Evolutionary conservation across 352 stramenopile genomes (phyloP), one percentile per base, ranked within the genome.

Genomic region (Phytophthora palmivora): DNA sequence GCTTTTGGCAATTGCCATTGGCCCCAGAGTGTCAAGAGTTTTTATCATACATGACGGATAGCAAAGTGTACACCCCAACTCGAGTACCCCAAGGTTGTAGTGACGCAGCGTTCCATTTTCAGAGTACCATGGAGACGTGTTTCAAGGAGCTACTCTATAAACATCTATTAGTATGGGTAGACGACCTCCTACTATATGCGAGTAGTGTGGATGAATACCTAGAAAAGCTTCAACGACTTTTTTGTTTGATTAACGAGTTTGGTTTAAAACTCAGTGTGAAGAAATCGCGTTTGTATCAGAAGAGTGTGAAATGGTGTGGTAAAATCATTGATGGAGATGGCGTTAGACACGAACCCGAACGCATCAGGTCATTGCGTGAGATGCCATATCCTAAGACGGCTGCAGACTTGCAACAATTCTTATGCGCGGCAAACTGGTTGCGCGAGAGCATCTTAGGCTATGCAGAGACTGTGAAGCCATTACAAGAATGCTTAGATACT

Each of bases 11-110:
- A 14, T 11, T 48, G 15, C 42, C 42, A 1, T 14, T 48, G 1
- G 44, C 26, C n/a, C n/a, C 24, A 8, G 44, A 32, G 1, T 37
- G 44, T 9, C 44, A 51, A 10, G 26, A 51, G 10, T 39, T 28
- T 6, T 12, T 38, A 14, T 37, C 22, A 11, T 51, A 51, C 44
- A 39, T 51, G 44, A 51, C 44, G 2, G 26, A 48, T 14, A 22
- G 16, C 3, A 34, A 33, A 11, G 42, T 48, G 6, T 48, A 30
- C 12, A 48, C 42, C 1, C 21, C 42, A 8, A 36, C 42, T 3
- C 11, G 22, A 7, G 42, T 48, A 4, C 22, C 42, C 0, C 42
- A 48, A 9, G 42, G 42, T 2, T 48, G 21, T n/a, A n/a, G n/a
- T n/a, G 33, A 38, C 33, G 33, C 12, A 38, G 33, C 33, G 14